Percentiles rank a stretch among this genome's conserved stretches.
These are phyloP conservation scores for Fusarium tupiense DNA, from an alignment of 2,329 filamentous ascomycete species.

Conservation along the genomic window DNA sequence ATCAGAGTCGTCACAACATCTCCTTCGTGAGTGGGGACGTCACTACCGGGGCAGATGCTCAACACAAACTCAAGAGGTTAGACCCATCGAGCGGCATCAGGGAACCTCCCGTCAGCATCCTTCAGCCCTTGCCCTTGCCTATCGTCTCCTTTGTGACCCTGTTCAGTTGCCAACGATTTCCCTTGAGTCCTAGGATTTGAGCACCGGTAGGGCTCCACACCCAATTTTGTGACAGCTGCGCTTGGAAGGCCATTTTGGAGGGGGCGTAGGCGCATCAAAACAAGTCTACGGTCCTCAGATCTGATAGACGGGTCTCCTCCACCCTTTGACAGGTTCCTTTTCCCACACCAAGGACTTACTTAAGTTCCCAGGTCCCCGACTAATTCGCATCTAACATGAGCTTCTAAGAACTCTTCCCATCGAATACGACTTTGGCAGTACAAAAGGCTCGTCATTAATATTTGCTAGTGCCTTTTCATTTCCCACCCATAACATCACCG, in stretches of 20 bases:
- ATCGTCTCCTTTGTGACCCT: constrained; percentile 34
- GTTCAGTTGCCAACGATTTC: constrained; percentile 24
- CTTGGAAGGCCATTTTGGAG: constrained; percentile 33
- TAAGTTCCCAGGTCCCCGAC: constrained; percentile 44
- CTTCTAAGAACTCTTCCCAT: constrained; percentile 31
- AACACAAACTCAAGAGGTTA: constrained; percentile 31
- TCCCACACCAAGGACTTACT: constrained; percentile 43
- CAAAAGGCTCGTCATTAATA: constrained; percentile 29
- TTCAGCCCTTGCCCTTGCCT: constrained; percentile 31
- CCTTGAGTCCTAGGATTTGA: constrained; percentile 42
- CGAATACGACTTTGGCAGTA: constrained; percentile 22
- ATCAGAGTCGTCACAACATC: constrained; percentile 33
- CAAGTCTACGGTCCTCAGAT: constrained; percentile 41
- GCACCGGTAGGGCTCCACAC: constrained; percentile 36
- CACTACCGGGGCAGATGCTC: constrained; percentile 41
- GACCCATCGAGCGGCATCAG: constrained; percentile 36
- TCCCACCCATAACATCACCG: constrained; percentile 17
- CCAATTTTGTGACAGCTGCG: constrained; percentile 44
- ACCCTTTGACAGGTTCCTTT: constrained; percentile 43
- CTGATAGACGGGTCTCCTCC: constrained; percentile 44
- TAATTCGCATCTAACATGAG: constrained; percentile 30
- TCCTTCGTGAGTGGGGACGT: constrained; percentile 31
- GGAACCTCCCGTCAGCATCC: constrained; percentile 38
- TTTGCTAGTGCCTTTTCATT: background rate
- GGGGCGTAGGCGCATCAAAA: constrained; percentile 37